Percentiles rank a stretch among this genome's conserved stretches.
These are phyloP conservation scores for Pseudocercospora ulei DNA, from an alignment of 2,329 filamentous ascomycete genomes.

Conservation along the genomic window DNA sequence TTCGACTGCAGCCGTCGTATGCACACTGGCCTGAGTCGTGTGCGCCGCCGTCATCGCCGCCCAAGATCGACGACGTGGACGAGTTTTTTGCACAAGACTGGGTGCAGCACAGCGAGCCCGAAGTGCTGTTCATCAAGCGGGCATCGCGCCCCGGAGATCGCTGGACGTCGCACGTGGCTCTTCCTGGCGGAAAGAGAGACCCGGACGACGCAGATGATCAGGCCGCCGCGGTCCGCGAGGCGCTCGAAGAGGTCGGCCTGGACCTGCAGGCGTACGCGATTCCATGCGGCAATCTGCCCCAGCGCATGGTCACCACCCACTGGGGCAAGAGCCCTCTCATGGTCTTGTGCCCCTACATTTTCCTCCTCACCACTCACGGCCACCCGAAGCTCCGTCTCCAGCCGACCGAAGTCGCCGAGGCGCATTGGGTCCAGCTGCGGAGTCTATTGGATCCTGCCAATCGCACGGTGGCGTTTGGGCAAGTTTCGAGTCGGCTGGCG, in stretches of 20 bases:
- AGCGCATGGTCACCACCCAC: conserved; percentile 55
- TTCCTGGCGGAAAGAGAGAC: conserved; percentile 59
- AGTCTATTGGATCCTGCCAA: conserved; percentile 51
- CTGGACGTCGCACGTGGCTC: conserved; percentile 60
- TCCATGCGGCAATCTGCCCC: conserved; percentile 53
- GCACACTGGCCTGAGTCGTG: conserved; percentile 42
- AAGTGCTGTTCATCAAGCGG: conserved; percentile 62
- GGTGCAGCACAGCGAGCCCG: conserved; percentile 56
- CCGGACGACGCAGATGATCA: conserved; percentile 54
- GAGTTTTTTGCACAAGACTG: conserved; percentile 55
- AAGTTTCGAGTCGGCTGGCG: conserved; percentile 54
- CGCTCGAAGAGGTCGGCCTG: conserved; percentile 55
- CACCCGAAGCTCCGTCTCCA: conserved; percentile 53
- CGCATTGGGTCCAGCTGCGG: conserved; percentile 58
- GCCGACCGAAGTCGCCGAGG: conserved; percentile 57
- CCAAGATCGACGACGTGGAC: conserved; percentile 37
- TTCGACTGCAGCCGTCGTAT: conserved; percentile 53
- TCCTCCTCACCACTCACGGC: conserved; percentile 50
- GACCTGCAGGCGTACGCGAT: conserved; percentile 43
- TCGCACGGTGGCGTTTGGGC: conserved; percentile 54
- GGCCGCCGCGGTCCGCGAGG: conserved; percentile 54
- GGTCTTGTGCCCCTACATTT: conserved; percentile 61
- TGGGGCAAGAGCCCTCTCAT: conserved; percentile 57
- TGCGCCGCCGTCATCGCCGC: conserved; percentile 19
- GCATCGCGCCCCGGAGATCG: conserved; percentile 55